These are phyloP conservation scores for Dipteronia dyeriana DNA, from an alignment of 345 rosid genomes.

Conservation along the genomic window DNA sequence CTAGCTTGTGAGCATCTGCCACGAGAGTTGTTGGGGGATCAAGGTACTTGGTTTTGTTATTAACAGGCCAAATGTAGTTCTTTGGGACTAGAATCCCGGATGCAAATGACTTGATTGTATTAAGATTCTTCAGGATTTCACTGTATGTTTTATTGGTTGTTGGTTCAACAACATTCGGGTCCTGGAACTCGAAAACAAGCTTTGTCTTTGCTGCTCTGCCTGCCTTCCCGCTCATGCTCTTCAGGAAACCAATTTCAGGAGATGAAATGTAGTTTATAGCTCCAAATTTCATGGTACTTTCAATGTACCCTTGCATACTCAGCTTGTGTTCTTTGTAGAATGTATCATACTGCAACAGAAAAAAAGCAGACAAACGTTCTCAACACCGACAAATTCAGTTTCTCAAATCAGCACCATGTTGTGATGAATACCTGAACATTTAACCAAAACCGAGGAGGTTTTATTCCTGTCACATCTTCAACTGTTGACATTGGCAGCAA, in stretches of 20 bases:
- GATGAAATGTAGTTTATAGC: conserved; percentile 49
- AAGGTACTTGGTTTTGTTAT: conserved; percentile 45
- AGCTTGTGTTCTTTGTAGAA: conserved; percentile 69
- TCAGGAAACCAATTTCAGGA: conserved; percentile 83
- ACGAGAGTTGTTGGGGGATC: conserved; percentile 62
- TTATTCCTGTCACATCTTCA: conserved; percentile 48
- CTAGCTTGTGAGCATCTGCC: conserved; percentile 72
- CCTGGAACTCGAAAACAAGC: conserved; percentile 46
- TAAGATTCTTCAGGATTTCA: conserved; percentile 46
- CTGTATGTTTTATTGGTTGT: conserved; percentile 64
- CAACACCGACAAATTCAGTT: not conserved
- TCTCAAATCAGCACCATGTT: no score
- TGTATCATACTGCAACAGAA: conserved; percentile 49
- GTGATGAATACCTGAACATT: conserved; percentile 60
- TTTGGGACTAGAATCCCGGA: conserved; percentile 78
- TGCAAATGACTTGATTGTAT: conserved; percentile 60
- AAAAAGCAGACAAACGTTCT: not conserved
- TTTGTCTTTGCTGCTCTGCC: conserved; percentile 44
- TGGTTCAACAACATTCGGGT: conserved; percentile 55
- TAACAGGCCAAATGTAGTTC: conserved; percentile 70
- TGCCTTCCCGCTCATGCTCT: conserved; percentile 45
- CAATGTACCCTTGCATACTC: conserved; percentile 40
- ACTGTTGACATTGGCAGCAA: conserved; percentile 37
- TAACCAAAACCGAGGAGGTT: conserved; percentile 63
- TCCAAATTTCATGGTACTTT: conserved; percentile 22